Evolutionary conservation across 202 grass and related monocot species (phyloP), one percentile per base, ranked within the genome.

Genomic region (Brachypodium distachyon): DNA sequence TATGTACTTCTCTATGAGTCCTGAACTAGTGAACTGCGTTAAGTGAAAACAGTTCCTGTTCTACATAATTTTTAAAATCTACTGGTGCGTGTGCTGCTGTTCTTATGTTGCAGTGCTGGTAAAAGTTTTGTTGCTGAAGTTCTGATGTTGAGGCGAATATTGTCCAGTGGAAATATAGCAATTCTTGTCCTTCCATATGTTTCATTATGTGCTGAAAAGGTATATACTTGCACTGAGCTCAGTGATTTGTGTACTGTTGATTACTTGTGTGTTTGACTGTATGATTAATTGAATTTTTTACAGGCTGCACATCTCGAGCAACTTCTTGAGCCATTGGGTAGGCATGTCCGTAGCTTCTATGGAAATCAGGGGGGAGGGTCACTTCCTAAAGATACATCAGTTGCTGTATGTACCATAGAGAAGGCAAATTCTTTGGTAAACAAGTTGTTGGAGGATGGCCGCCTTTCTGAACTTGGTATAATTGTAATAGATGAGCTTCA

Each of bases 401-500:
- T 97, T 66, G 95, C 95, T 90, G 95, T 94, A 69, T 97, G 95
- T 82, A 97, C 95, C 19, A 97, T 92, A 89, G 95, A 97, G 83
- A 97, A 97, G 80, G 95, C 95, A 9, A 97, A 97, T 72, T 94
- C 91, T 84, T 86, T 97, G 84, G 77, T 94, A 51, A 97, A 97
- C 81, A 86, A 90, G 52, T 80, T 97, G 63, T 80, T 97, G 79
- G 95, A 97, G 73, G 95, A 97, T 73, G 86, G 91, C 5, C 89
- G 91, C 42, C 91, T 97, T 67, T 97, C 91, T 84, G 95, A 97
- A 87, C 91, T 97, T 79, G 91, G 95, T 63, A 91, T 97, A 65
- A 97, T 97, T 80, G 94, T 97, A 75, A 97, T 97, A 82, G 94
- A 97, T 74, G 94, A 97, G 85, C 89, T 97, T 85, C 94, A 97